Base-by-base conservation (phyloP, 495 filamentous ascomycete genomes). In the Penicillium diatomitis region DNA sequence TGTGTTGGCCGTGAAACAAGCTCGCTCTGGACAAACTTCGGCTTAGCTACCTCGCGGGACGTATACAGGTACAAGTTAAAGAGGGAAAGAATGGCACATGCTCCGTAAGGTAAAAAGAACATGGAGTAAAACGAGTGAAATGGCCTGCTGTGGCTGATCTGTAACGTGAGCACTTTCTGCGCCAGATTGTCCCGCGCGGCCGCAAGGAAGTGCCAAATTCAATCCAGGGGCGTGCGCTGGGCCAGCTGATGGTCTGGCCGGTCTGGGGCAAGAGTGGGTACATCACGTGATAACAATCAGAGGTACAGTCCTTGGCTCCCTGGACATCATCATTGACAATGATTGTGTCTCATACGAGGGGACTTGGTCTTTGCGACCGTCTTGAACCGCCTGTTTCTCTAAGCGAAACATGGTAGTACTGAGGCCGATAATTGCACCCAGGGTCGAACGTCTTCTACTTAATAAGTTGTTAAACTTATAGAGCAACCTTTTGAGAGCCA, bases 41-140 rank as follows among this genome's bases (percentile, higher is more conserved):
- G 31, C 32, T 46, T 57, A 44, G 50, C 44, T 56, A 35, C 47
- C 49, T 47, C 46, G 32, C 41, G 41, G 40, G 45, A 54, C 39
- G 46, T 52, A 47, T 30, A 11, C 45, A 35, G 53, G 38, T 46
- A 41, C 38, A 38, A 53, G 44, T 58, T 37, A 60, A 43, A 37
- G 29, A 49, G 58, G 57, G 36, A 54, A 63, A 30, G 33, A 53
- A 51, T 52, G 48, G 49, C 49, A 53, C 60, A 63, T 63, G 49
- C 50, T 63, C 52, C 47, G 41, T 33, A 28, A 37, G 35, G 29
- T 20, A 33, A 9, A 41, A 28, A 42, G 48, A 28, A 37, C 42
- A 20, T 20, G 20, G 2, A 3, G 31, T 32, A 7, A 9, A 45
- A 56, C 9, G 41, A 54, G 45, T 27, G 46, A 44, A 44, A 54